Evolutionary conservation across 2,329 filamentous ascomycete genomes (phyloP).

Genomic region (Emmonsiellopsis sp.): DNA sequence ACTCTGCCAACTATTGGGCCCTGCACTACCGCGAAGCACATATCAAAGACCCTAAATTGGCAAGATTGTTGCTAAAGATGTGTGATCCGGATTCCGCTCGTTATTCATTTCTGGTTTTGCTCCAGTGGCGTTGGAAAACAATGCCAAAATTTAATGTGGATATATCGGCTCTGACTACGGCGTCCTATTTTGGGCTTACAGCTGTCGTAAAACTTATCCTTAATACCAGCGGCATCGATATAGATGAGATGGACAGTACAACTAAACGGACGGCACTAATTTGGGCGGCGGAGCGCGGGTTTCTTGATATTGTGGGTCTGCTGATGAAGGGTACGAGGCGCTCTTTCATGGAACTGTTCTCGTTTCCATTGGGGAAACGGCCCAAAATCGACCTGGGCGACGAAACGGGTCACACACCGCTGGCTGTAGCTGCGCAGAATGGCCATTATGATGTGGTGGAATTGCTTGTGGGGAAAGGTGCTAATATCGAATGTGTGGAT

Average conservation of each 20-base stretch:
- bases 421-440: too few species aligned
- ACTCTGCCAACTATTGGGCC: background rate
- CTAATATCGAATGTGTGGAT: background rate
- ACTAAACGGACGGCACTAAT: background rate
- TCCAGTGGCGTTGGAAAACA: background rate
- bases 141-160: background rate
- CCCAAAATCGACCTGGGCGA: too few species aligned
- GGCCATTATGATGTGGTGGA: background rate
- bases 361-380: too few species aligned
- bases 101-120: background rate
- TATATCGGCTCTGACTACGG: background rate
- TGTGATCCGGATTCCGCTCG: background rate
- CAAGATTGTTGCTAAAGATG: background rate
- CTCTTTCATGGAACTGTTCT: too few species aligned
- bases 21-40: background rate
- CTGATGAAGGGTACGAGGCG: too few species aligned
- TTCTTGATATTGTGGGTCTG: too few species aligned
- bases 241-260: background rate
- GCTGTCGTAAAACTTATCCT: conserved; percentile 1
- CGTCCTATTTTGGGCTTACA: conserved; percentile 6
- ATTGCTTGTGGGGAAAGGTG: background rate
- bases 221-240: background rate
- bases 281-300: background rate
- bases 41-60: background rate
- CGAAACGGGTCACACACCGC: too few species aligned